A percentile compares a stretch with the other conserved stretches of the same genome.
Conservation (phyloP, 495 filamentous ascomycete genomes). For the Aspergillus carlsbadensis region DNA sequence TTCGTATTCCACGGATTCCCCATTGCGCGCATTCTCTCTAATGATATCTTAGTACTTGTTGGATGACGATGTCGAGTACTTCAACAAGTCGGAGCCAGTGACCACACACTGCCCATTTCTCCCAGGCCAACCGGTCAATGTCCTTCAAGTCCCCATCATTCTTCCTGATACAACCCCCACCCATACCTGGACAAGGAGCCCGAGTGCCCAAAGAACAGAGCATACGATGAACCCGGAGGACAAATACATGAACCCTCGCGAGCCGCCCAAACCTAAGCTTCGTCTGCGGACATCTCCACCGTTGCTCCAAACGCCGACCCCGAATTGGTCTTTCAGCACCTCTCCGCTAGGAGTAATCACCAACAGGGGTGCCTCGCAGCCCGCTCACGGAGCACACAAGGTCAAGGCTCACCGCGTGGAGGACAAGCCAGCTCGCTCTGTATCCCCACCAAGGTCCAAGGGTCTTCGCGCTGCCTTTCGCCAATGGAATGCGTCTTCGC, state of each 20-base stretch:
- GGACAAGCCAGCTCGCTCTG: slow-evolving; percentile 38
- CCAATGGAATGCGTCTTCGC: slow-evolving; percentile 28
- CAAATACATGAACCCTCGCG: slow-evolving; percentile 68
- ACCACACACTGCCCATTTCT: slow-evolving; percentile 82
- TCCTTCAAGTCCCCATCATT: slow-evolving; percentile 76
- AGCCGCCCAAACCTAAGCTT: slow-evolving; percentile 53
- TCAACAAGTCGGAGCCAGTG: slow-evolving; percentile 65
- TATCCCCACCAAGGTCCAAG: slow-evolving; percentile 39
- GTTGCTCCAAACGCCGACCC: slow-evolving; percentile 37
- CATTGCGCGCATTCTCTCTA: slow-evolving; percentile 6
- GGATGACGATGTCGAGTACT: slow-evolving; percentile 69
- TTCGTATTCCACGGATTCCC: slow-evolving; percentile 45
- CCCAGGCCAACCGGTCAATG: slow-evolving; percentile 82
- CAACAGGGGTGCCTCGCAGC: slow-evolving; percentile 37
- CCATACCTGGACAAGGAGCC: slow-evolving; percentile 36
- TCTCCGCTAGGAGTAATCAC: slow-evolving; percentile 28
- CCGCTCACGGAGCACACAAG: slow-evolving; percentile 30
- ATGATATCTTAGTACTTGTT: slow-evolving; percentile 65
- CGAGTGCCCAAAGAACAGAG: slow-evolving; percentile 40
- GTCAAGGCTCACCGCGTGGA: slow-evolving; percentile 12
- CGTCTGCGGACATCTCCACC: slow-evolving; percentile 59
- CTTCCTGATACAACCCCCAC: slow-evolving; percentile 43
- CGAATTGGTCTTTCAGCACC: slow-evolving; percentile 25
- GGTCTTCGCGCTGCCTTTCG: slow-evolving; percentile 38
- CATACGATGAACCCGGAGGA: slow-evolving; percentile 77